Evolutionary conservation across 345 rosid genomes (phyloP), one percentile per base, ranked within the genome.

Genomic region (Eucalyptus lansdowneana): DNA sequence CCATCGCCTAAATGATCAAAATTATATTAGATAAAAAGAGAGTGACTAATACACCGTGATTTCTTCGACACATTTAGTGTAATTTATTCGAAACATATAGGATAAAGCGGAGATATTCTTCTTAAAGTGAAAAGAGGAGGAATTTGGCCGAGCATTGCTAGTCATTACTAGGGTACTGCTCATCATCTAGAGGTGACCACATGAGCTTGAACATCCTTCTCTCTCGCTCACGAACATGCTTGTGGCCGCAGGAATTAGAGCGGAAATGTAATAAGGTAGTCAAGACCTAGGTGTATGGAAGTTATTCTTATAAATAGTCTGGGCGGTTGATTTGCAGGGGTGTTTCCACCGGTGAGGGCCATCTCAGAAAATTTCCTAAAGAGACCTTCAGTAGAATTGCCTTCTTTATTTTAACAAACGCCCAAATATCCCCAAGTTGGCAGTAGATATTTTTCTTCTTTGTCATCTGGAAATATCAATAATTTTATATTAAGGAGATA

Each of bases 341-440:
- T 53, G 1, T 53, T 53, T 53, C 24, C 56, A 7, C 56, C 24
- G 0, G 1, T 19, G 58, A 53, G 58, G 25, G 5, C 0, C 58
- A 53, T 53, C 25, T 1, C 25, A 19, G 24, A 53, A 19, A 53
- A 8, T 19, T 53, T 21, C 24, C 25, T 21, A 8, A 1, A 53
- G 56, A 2, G 10, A 19, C 10, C 3, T 53, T 53, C 1, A 3
- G 2, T 51, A 17, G 22, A 1, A 53, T 17, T 19, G 0, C 0
- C 0, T 17, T 53, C 24, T 53, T 53, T 19, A 53, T 53, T 53
- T 53, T 19, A 53, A 7, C 56, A 53, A 51, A 51, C 0, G 9
- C 22, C 54, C 21, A 3, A 3, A 6, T 51, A 7, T 3, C 56
- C 53, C 54, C 56, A 17, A 17, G 22, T 51, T 3, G 22, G 22